Evolutionary conservation across 768 basidiomycete genomes (phyloP).

Genomic region (Mycena metata): DNA sequence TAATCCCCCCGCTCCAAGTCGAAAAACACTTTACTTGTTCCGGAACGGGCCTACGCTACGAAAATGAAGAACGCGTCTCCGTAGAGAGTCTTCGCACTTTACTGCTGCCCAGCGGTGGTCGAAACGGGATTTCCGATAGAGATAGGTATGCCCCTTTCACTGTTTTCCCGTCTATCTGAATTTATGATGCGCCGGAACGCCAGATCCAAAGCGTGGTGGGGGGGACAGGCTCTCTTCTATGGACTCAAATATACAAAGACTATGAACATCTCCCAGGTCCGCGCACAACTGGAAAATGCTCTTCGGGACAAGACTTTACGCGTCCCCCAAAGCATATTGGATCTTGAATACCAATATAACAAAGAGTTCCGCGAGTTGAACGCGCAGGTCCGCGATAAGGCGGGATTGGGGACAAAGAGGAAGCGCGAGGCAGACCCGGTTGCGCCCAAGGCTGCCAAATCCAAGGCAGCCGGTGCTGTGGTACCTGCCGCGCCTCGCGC

Average conservation of each 20-base stretch:
- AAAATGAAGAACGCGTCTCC: constrained; percentile 36
- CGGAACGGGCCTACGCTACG: constrained; percentile 32
- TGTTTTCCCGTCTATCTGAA: not conserved
- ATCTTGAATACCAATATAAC: constrained; percentile 34
- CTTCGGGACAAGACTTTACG: constrained; percentile 34
- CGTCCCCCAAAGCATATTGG: constrained; percentile 35
- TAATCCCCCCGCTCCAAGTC: constrained; percentile 30
- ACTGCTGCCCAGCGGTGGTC: constrained; percentile 28
- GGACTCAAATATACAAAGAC: constrained; percentile 35
- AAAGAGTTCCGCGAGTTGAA: constrained; percentile 38
- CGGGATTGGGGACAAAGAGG: constrained; percentile 31
- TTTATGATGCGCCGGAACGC: not conserved
- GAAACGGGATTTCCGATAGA: constrained; percentile 35
- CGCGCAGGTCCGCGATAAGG: constrained; percentile 38
- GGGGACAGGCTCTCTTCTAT: constrained; percentile 36
- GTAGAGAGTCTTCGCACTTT: constrained; percentile 28
- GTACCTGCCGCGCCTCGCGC: not conserved
- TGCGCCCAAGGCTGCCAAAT: constrained; percentile 25
- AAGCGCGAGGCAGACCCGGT: constrained; percentile 24
- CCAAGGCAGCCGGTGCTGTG: constrained; percentile 10
- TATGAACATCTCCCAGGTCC: constrained; percentile 30
- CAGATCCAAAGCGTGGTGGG: constrained; percentile 37
- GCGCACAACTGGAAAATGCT: constrained; percentile 35
- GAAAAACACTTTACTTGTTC: constrained; percentile 34
- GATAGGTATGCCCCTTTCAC: constrained; percentile 23